These are phyloP conservation scores for Penicillium occitanis DNA, from an alignment of 2,329 filamentous ascomycete species.

Conservation along the genomic window DNA sequence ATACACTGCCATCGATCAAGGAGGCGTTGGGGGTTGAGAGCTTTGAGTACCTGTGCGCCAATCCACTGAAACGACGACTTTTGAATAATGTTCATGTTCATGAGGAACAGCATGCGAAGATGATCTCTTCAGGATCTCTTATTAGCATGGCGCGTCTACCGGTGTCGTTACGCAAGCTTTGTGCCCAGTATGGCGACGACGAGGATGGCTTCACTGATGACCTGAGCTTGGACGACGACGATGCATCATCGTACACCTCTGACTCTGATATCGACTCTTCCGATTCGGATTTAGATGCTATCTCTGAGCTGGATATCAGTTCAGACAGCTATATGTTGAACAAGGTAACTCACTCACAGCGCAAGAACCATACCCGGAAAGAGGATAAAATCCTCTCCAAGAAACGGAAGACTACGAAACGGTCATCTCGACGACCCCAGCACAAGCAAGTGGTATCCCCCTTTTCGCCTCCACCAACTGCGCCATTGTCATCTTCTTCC, in stretches of 20 bases:
- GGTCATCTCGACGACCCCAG: not conserved
- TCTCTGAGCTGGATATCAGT: not conserved
- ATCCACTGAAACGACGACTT: conserved; percentile 19
- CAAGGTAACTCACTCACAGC: not conserved
- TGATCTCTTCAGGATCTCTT: not conserved
- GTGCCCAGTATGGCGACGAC: not conserved
- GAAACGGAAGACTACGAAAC: not conserved
- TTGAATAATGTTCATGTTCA: not conserved
- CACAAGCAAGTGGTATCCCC: not conserved
- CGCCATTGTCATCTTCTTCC: conserved; percentile 2
- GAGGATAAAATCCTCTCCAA: not conserved
- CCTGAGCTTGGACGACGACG: conserved; percentile 7
- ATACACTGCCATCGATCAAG: conserved; percentile 14
- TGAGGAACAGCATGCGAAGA: not conserved
- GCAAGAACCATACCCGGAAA: not conserved
- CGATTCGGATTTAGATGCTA: not conserved
- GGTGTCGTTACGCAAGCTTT: not conserved
- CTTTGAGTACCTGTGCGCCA: conserved; percentile 6
- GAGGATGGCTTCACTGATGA: conserved; percentile 34
- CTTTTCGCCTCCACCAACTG: not conserved
- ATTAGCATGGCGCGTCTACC: not conserved
- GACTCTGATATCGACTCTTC: conserved; percentile 3
- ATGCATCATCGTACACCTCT: not conserved
- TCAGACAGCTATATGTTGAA: not conserved
- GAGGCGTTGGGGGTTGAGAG: conserved; percentile 1